phyloP scores from a whole-genome alignment of 2,329 filamentous ascomycete species.

The Aciculosporium take region DNA sequence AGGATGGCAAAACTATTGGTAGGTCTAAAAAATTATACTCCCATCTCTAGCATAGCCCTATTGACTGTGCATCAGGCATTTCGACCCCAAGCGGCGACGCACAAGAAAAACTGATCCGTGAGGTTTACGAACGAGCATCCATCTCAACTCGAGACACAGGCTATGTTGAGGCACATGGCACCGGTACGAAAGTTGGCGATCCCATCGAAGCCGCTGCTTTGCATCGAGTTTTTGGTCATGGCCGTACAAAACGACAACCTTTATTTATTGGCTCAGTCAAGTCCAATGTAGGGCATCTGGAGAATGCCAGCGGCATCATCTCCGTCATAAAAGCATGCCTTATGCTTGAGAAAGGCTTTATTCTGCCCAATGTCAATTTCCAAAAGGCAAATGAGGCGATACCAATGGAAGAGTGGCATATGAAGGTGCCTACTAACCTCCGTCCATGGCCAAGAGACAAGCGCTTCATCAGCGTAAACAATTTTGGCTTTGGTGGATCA shows the following conservation, averaged over 20 bases:
- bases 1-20: slow-evolving; percentile 34
- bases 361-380: slow-evolving; percentile 36
- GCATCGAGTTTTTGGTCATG: slow-evolving; percentile 25
- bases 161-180: slow-evolving; percentile 38
- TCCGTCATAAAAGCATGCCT: slow-evolving; percentile 37
- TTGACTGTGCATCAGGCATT: slow-evolving; percentile 27
- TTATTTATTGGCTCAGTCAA: slow-evolving; percentile 35
- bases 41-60: no score
- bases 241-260: slow-evolving; percentile 26
- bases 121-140: slow-evolving; percentile 19
- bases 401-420: slow-evolving; percentile 33
- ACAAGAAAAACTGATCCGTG: slow-evolving; percentile 27
- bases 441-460: slow-evolving; percentile 33
- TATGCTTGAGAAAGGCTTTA: slow-evolving; percentile 35
- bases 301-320: slow-evolving; percentile 36
- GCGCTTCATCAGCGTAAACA: slow-evolving; percentile 35
- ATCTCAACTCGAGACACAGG: slow-evolving; percentile 16
- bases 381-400: slow-evolving; percentile 34
- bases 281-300: slow-evolving; percentile 37
- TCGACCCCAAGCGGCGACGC: slow-evolving; percentile 39
- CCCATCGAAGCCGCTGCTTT: slow-evolving; percentile 39
- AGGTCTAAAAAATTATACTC: background rate
- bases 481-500: slow-evolving; percentile 32
- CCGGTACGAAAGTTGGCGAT: slow-evolving; percentile 41
- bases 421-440: slow-evolving; percentile 32